Evolutionary conservation across 495 filamentous ascomycete species (phyloP), one percentile per base, ranked within the genome.

Genomic region (Neurospora sp.): DNA sequence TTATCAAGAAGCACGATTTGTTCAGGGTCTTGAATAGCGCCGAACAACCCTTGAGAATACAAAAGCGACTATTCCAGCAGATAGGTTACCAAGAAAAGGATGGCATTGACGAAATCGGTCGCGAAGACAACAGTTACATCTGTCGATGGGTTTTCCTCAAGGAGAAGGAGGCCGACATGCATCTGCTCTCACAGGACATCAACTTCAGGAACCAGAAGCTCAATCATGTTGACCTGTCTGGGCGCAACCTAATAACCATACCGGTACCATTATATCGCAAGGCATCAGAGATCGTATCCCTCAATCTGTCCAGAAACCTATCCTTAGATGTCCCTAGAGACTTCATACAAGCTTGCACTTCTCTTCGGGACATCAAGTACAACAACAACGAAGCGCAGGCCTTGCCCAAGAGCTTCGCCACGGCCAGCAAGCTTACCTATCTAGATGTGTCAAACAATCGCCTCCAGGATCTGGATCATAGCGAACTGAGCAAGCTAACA

Each of bases 111-210:
- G 96, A 98, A 73, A 90, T 99, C 71, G 96, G 96, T n/a, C 90
- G 96, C 62, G 96, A 99, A 80, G 96, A 99, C 81, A 96, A 98
- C 81, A 95, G 94, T 77, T 98, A 98, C 76, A 86, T 99, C 8
- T 95, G 95, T 77, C 93, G 96, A 9, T 98, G 98, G 83, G 92
- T 94, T 35, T 99, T 98, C 80, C 85, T 97, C 70, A 93, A 95
- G 11, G 92, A 91, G 12, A 92, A 93, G 74, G 90, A 97, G 77
- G 93, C 90, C 80, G 93, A 93, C n/a, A 94, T 92, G 80, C 83
- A 85, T 35, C 79, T 83, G 62, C 77, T 78, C 39, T 81, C 83
- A 4, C 82, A 91, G 73, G 95, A 98, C 70, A 89, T 94, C 12
- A 93, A 91, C 6, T 90, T 96, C 66, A 93, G 92, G 76, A 87